Conservation (phyloP, 2,329 filamentous ascomycete species). For the Teratosphaeria zuluensis region DNA sequence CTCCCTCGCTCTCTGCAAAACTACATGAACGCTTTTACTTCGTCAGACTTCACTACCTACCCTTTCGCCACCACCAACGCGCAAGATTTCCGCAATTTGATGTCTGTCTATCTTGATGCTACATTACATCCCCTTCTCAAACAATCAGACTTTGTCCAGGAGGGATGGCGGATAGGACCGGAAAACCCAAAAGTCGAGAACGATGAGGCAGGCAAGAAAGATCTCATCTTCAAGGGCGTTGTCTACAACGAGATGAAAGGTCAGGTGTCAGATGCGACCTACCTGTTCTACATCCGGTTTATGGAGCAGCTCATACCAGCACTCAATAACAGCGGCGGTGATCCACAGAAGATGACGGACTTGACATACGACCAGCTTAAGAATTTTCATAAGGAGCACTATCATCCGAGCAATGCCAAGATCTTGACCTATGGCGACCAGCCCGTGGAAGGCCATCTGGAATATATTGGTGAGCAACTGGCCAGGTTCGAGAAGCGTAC, state of each 20-base stretch:
- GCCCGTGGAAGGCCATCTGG: slow-evolving; percentile 69
- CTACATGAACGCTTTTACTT: slow-evolving; percentile 99
- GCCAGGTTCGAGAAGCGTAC: slow-evolving; percentile 61
- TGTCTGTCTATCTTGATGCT: slow-evolving; percentile 93
- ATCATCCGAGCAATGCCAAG: slow-evolving; percentile 96
- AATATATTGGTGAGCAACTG: slow-evolving; percentile 67
- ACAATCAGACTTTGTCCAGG: slow-evolving; percentile 84
- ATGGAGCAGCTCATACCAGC: slow-evolving; percentile 90
- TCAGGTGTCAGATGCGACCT: slow-evolving; percentile 94
- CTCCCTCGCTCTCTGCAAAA: slow-evolving; percentile 94
- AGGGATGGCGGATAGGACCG: slow-evolving; percentile 92
- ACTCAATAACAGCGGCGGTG: slow-evolving; percentile 93
- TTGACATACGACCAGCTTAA: slow-evolving; percentile 83
- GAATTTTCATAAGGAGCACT: slow-evolving; percentile 83
- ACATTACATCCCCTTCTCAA: slow-evolving; percentile 86
- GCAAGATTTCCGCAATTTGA: slow-evolving; percentile 89
- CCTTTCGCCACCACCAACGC: slow-evolving; percentile 94
- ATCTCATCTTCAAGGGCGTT: slow-evolving; percentile 89
- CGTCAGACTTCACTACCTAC: slow-evolving; percentile 92
- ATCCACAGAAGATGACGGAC: slow-evolving; percentile 92
- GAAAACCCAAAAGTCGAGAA: slow-evolving; percentile 58
- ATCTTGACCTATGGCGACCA: slow-evolving; percentile 93
- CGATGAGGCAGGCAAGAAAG: slow-evolving; percentile 30
- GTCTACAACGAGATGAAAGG: slow-evolving; percentile 99
- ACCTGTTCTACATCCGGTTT: slow-evolving; percentile 90